Conservation (phyloP, 1,284 basidiomycete genomes). For the Coniophora puteana region DNA sequence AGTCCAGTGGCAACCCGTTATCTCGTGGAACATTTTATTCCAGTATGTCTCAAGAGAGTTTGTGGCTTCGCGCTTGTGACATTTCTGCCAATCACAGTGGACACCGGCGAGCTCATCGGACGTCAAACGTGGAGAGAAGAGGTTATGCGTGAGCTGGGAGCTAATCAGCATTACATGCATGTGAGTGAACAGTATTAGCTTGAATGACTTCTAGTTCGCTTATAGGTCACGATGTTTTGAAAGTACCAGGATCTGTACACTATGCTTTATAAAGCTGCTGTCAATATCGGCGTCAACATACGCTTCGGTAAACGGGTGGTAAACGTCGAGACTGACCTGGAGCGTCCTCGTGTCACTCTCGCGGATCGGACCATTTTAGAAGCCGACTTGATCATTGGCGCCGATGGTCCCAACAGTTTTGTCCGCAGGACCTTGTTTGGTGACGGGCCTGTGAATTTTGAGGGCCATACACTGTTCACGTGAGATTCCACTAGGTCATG, state of each 20-base stretch:
- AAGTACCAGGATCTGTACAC: constrained; percentile 42
- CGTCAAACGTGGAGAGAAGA: constrained; percentile 43
- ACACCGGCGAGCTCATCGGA: constrained; percentile 37
- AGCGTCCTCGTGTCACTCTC: constrained; percentile 26
- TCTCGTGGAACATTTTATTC: constrained; percentile 17
- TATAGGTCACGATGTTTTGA: constrained; percentile 9
- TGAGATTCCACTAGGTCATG: constrained; percentile 5
- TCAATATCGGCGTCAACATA: constrained; percentile 32
- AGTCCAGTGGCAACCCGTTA: constrained; percentile 26
- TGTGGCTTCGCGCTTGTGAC: neutral
- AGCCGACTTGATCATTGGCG: constrained; percentile 33
- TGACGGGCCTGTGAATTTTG: constrained; percentile 15
- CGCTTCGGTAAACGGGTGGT: constrained; percentile 34
- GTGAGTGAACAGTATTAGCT: constrained; percentile 23
- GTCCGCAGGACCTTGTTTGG: constrained; percentile 16
- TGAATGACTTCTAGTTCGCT: constrained; percentile 5
- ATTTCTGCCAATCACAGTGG: constrained; percentile 28
- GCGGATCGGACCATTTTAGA: constrained; percentile 25
- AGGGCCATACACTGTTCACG: constrained; percentile 25
- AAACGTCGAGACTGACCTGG: constrained; percentile 21
- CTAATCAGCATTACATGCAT: constrained; percentile 42
- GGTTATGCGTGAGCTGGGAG: constrained; percentile 45
- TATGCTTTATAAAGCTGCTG: constrained; percentile 36
- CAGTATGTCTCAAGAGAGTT: constrained; percentile 18
- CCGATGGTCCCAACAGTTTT: constrained; percentile 28